phyloP scores from a whole-genome alignment of 2,329 filamentous ascomycete genomes.

The Basipetospora chlamydospora region DNA sequence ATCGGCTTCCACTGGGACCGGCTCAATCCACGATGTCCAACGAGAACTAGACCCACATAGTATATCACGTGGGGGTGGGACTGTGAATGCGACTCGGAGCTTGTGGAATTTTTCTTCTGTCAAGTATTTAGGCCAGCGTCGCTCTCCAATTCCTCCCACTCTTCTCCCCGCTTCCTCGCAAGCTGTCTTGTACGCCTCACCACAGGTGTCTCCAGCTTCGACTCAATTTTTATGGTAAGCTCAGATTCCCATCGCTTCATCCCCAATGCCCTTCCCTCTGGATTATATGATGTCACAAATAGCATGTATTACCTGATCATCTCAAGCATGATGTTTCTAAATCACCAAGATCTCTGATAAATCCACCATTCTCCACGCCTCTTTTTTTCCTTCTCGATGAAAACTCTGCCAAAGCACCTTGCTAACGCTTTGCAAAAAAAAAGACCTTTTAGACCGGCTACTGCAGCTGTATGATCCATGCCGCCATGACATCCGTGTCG shows the following conservation, averaged over 20 bases:
- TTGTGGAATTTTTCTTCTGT: not conserved
- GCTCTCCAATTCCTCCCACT: not conserved
- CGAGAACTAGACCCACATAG: too few species aligned
- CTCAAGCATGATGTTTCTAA: constrained; percentile 41
- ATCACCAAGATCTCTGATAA: constrained; percentile 61
- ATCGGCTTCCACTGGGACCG: not conserved
- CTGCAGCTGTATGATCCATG: too few species aligned
- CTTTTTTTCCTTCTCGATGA: constrained; percentile 4
- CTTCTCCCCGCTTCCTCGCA: not conserved
- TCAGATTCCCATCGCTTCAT: not conserved
- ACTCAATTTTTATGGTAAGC: too few species aligned
- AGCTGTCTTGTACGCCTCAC: too few species aligned
- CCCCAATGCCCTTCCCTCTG: not conserved
- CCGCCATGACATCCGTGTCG: constrained; percentile 21
- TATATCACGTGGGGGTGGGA: too few species aligned
- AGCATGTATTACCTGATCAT: constrained; percentile 47
- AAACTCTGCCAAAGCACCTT: constrained; percentile 10
- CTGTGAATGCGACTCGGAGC: too few species aligned
- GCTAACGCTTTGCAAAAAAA: not conserved
- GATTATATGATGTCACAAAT: constrained; percentile 33
- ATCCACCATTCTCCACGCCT: constrained; percentile 14
- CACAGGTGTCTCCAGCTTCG: not conserved
- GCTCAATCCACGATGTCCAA: not conserved
- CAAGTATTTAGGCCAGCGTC: not conserved
- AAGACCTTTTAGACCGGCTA: not conserved